Evolutionary conservation across 108 stramenopile genomes (phyloP).

Genomic region (Conticribra guillardii): DNA sequence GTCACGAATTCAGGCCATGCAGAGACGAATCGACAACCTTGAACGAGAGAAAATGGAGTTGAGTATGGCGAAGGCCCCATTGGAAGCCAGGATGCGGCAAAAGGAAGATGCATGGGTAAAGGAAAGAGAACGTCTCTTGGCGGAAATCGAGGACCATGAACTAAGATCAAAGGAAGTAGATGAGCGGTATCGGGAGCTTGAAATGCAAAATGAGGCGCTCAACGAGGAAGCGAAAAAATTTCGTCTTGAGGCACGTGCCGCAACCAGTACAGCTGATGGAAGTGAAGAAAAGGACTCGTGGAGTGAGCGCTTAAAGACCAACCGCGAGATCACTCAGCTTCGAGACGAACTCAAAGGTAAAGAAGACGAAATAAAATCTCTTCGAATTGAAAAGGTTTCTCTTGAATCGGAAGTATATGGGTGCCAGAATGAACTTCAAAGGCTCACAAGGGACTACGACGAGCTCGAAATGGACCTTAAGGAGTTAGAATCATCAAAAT

Average conservation of each 20-base stretch:
- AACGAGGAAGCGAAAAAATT: slow-evolving; percentile 65
- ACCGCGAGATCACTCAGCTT: slow-evolving; percentile 72
- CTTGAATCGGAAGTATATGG: slow-evolving; percentile 84
- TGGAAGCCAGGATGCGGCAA: slow-evolving; percentile 84
- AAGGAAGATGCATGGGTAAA: slow-evolving; percentile 82
- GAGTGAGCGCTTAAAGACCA: slow-evolving; percentile 71
- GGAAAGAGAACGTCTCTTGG: slow-evolving; percentile 62
- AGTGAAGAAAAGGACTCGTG: slow-evolving; percentile 55
- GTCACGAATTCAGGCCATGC: slow-evolving; percentile 73
- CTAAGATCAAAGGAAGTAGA: slow-evolving; percentile 58
- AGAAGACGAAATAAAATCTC: slow-evolving; percentile 76
- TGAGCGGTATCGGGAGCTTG: slow-evolving; percentile 71
- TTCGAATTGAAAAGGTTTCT: slow-evolving; percentile 80
- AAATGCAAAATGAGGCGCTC: slow-evolving; percentile 63
- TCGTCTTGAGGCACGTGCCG: slow-evolving; percentile 66
- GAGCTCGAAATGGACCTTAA: slow-evolving; percentile 77
- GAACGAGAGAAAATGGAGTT: slow-evolving; percentile 87
- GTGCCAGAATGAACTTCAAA: slow-evolving; percentile 70
- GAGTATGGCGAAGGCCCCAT: slow-evolving; percentile 84
- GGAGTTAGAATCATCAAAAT: slow-evolving; percentile 68
- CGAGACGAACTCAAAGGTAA: slow-evolving; percentile 70
- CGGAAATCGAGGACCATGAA: slow-evolving; percentile 70
- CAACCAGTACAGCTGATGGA: slow-evolving; percentile 43
- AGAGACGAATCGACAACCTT: slow-evolving; percentile 71
- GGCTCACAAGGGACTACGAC: slow-evolving; percentile 63